phyloP scores from a whole-genome alignment of 208 protist genomes.

The Trypanosoma theileri region DNA sequence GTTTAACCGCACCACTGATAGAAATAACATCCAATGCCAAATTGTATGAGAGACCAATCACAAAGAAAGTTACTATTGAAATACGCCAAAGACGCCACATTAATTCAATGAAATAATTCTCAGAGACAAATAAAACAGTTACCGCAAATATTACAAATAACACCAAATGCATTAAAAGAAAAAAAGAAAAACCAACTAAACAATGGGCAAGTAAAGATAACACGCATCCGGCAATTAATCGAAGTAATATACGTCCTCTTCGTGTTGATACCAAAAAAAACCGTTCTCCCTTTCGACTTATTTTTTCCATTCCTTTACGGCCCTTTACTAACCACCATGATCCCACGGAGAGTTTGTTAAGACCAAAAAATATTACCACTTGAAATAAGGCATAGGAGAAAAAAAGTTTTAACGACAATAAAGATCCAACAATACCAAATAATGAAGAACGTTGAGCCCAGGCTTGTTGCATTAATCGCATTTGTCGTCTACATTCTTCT shows the following conservation, averaged over 20 bases:
- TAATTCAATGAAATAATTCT: slow-evolving; percentile 27
- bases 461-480: slow-evolving; percentile 31
- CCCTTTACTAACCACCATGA: neutral
- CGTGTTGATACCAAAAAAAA: slow-evolving; percentile 35
- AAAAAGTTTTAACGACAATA: slow-evolving; percentile 46
- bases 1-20: slow-evolving; percentile 44
- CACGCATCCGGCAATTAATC: slow-evolving; percentile 29
- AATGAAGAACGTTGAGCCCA: slow-evolving; percentile 38
- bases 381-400: slow-evolving; percentile 50
- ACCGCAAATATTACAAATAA: slow-evolving; percentile 47
- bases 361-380: slow-evolving; percentile 49
- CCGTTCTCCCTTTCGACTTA: neutral
- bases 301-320: neutral
- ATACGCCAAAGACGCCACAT: slow-evolving; percentile 52
- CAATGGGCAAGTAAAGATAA: slow-evolving; percentile 39
- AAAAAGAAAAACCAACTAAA: slow-evolving; percentile 40
- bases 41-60: slow-evolving; percentile 46
- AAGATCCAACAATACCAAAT: slow-evolving; percentile 38
- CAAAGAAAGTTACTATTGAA: slow-evolving; percentile 44
- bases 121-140: slow-evolving; percentile 30
- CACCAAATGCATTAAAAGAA: slow-evolving; percentile 44
- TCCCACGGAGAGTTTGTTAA: slow-evolving; percentile 46
- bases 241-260: slow-evolving; percentile 38
- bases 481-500: slow-evolving; percentile 38
- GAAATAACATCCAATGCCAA: slow-evolving; percentile 47